Evolutionary conservation across 345 rosid species (phyloP).

Genomic region (Sisymbrium altissimum): DNA sequence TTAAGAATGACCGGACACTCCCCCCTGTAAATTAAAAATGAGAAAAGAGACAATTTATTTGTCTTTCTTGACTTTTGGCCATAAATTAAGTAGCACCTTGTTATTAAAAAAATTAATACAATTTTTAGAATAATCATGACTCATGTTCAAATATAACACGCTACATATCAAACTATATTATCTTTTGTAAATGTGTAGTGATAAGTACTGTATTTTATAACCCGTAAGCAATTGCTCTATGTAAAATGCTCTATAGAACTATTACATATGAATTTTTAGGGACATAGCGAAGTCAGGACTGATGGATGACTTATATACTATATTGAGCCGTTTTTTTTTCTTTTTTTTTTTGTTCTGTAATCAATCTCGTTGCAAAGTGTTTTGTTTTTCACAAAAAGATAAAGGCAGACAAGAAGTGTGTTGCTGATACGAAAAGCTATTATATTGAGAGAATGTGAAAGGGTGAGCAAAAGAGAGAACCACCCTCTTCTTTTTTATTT

Average conservation of each 20-base stretch:
- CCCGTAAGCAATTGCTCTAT: not conserved
- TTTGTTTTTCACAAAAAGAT: not conserved
- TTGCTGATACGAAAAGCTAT: not conserved
- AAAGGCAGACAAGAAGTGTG: slow-evolving; percentile 4
- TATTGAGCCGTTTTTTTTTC: not conserved
- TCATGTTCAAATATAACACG: not conserved
- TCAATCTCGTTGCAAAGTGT: not conserved
- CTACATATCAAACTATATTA: not conserved
- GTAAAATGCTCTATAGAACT: not conserved
- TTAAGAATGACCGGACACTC: not conserved
- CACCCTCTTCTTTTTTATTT: not conserved
- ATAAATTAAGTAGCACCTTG: not conserved
- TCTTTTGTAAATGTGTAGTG: not conserved
- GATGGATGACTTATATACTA: not conserved
- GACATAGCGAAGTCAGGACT: not conserved
- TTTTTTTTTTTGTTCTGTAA: not conserved
- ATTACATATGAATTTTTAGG: not conserved
- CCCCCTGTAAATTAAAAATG: not conserved
- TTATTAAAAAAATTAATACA: not conserved
- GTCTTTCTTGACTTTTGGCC: not conserved
- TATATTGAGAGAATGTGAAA: not conserved
- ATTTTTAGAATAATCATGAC: not conserved
- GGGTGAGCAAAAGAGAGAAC: not conserved
- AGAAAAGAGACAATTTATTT: not conserved
- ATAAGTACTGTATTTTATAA: not conserved